Base-by-base conservation (phyloP, 2,329 filamentous ascomycete species). In the Orbilia oligospora region DNA sequence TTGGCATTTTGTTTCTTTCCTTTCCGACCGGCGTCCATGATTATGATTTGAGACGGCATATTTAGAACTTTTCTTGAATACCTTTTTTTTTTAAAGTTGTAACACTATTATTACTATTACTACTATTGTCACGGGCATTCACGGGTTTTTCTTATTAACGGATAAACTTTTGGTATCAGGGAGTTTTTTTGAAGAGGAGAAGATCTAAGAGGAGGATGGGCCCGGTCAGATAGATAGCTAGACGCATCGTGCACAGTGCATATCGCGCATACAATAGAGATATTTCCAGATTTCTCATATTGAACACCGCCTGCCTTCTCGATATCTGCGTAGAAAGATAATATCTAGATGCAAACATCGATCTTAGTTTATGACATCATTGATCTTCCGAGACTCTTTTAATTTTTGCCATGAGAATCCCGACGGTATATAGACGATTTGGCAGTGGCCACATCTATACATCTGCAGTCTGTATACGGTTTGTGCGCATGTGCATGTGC, bases 51-150 rank as follows among this genome's bases (percentile, higher is more conserved):
- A 56, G 71, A 69, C 53, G 20, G 53, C 71, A 75, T 68, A 44
- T 20, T 12, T 69, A 68, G 64, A 69, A 46, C 49, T 53, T 73
- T 67, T 48, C 58, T 51, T 22, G 3, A 51, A 51, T 3, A 51
- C 6, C 5, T 24, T 46, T 46, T 58, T 58, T 56, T 41, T 72
- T n/a, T n/a, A n/a, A n/a, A n/a, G n/a, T n/a, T 72, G 63, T 75
- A 68, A 69, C n/a, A 46, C 44, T 44, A 75, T 68, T 69, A 75
- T 8, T 68, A 58, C 64, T 71, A 61, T n/a, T 71, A 66, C 24
- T 69, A 75, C 14, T 68, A 58, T 71, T 71, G 58, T n/a, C 64
- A 66, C 24, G 53, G 63, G 64, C 71, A 75, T 75, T 69, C 64
- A 69, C 64, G 71, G 55, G 18, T 64, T 58, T 61, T 55, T 49